phyloP scores from a whole-genome alignment of 202 grass and related monocot genomes.

The Bolboschoenoplectus hybrid region DNA sequence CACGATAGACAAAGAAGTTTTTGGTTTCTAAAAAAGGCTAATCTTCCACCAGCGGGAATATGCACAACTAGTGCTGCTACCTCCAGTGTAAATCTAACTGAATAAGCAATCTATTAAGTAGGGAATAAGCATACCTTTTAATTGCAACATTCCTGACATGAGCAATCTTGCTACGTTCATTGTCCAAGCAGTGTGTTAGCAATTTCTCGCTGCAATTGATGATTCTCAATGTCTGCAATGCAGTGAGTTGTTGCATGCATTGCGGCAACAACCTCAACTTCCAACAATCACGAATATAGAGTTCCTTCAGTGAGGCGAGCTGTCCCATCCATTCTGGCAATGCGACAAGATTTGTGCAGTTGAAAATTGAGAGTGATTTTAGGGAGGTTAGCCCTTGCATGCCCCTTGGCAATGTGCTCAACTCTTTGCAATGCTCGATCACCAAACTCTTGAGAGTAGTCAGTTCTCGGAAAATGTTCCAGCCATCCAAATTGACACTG shows the following conservation, averaged over 20 bases:
- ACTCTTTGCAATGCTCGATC: background rate
- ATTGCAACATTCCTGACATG: conserved; percentile 9
- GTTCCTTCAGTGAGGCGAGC: conserved; percentile 10
- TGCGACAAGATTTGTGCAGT: background rate
- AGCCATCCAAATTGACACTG: conserved; percentile 7
- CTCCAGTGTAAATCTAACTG: background rate
- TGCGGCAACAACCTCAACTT: conserved; percentile 23
- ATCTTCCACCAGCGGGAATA: background rate
- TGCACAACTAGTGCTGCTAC: background rate
- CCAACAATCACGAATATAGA: rapidly evolving
- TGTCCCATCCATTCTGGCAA: conserved; percentile 38
- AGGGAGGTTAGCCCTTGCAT: conserved; percentile 18
- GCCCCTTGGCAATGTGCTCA: background rate
- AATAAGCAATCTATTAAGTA: conserved; percentile 21
- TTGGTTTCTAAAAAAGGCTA: background rate
- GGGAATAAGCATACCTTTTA: conserved; percentile 9
- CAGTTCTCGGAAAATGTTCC: conserved; percentile 1
- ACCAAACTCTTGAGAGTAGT: conserved; percentile 6
- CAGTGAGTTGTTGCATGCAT: conserved; percentile 18
- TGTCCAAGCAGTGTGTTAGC: background rate
- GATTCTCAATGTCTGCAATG: conserved; percentile 30
- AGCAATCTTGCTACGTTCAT: background rate
- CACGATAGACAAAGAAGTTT: background rate
- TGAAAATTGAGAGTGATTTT: background rate
- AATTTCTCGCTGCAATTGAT: background rate